Evolutionary conservation across 225 moss, liverwort and hornwort species (phyloP).

Genomic region (Thuidium tamariscinum): DNA sequence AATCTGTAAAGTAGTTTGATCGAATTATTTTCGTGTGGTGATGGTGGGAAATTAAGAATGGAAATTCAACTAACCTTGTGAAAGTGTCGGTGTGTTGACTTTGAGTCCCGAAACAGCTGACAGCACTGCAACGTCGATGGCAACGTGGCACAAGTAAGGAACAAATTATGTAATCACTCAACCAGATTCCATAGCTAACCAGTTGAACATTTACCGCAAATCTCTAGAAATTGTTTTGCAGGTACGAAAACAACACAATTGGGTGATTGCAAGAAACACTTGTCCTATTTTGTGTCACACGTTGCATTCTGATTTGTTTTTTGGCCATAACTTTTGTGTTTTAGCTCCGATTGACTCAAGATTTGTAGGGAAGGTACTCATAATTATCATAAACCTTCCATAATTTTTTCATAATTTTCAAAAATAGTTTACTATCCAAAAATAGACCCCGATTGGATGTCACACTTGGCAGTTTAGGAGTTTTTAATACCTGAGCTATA

Average conservation of each 20-base stretch:
- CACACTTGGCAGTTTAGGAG: too few relatives aligned
- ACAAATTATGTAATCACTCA: not conserved
- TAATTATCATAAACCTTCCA: too few relatives aligned
- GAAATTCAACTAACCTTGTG: constrained; percentile 11
- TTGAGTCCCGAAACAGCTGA: constrained; percentile 43
- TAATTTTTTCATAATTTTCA: too few relatives aligned
- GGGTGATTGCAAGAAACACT: too few relatives aligned
- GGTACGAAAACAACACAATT: not conserved
- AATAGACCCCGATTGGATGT: too few relatives aligned
- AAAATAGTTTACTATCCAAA: too few relatives aligned
- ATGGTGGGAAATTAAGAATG: not conserved
- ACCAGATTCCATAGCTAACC: not conserved
- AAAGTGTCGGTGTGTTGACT: constrained; percentile 27
- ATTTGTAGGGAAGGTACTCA: too few relatives aligned
- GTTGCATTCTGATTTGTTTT: too few relatives aligned
- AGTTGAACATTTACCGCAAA: not conserved
- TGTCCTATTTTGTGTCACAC: too few relatives aligned
- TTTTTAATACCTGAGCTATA: too few relatives aligned
- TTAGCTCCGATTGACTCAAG: too few relatives aligned
- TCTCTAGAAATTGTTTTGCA: not conserved
- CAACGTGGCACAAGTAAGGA: not conserved
- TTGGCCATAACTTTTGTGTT: too few relatives aligned
- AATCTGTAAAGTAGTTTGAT: not conserved
- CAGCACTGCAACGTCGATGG: constrained; percentile 20
- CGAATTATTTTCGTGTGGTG: not conserved